Percentiles rank a stretch among this genome's conserved stretches.
Conservation (phyloP, 2,329 filamentous ascomycete species). For the Fonsecaea nubica region DNA sequence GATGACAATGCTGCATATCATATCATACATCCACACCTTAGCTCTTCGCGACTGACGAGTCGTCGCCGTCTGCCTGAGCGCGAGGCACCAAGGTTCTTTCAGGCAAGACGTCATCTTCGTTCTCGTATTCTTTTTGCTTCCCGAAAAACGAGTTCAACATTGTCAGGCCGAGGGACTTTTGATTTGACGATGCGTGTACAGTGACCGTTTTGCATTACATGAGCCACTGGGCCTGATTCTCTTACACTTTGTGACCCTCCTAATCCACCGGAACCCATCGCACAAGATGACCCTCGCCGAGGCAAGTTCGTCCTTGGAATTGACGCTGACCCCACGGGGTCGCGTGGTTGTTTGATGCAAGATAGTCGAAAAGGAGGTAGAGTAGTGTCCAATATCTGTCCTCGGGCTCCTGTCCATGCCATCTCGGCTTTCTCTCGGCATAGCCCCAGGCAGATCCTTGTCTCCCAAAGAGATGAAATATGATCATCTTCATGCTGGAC, state of each 20-base stretch:
- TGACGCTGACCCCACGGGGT: constrained; percentile 16
- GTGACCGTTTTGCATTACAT: constrained; percentile 15
- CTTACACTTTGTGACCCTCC: not conserved
- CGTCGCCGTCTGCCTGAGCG: constrained; percentile 23
- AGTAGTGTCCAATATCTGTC: constrained; percentile 9
- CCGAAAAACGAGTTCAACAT: constrained; percentile 12
- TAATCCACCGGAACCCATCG: constrained; percentile 8
- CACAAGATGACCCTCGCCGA: not conserved
- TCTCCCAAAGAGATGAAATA: not conserved
- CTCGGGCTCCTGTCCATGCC: not conserved
- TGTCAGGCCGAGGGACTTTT: constrained; percentile 11
- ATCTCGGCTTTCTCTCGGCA: constrained; percentile 17
- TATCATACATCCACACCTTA: constrained; percentile 4
- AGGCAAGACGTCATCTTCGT: constrained; percentile 27
- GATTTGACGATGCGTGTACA: constrained; percentile 2
- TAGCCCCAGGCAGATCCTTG: not conserved
- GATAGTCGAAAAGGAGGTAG: constrained; percentile 14
- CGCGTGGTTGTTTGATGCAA: constrained; percentile 2
- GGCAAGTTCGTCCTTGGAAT: not conserved
- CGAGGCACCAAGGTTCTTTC: constrained; percentile 13
- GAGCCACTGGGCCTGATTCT: constrained; percentile 12
- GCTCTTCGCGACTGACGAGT: constrained; percentile 12
- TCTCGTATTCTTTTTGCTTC: constrained; percentile 10
- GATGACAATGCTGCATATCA: constrained; percentile 24
- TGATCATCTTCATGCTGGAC: not conserved